Evolutionary conservation across 75 land plant species (phyloP).

Genomic region (Cupressus sempervirens): DNA sequence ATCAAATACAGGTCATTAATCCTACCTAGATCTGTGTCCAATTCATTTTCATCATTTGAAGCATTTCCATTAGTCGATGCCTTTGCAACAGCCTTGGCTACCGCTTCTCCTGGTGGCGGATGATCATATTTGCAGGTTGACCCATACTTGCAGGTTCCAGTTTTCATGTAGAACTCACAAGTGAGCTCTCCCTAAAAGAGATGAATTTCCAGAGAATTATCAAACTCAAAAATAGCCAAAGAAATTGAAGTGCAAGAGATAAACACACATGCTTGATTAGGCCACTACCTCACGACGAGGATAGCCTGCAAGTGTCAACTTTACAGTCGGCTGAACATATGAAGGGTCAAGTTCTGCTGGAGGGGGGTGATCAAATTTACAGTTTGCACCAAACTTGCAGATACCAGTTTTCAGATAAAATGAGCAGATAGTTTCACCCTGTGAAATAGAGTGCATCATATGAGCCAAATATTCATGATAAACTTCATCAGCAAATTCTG

Average conservation of each 20-base stretch:
- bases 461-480: not conserved
- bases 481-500: not conserved
- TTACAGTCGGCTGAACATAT: conserved; percentile 39
- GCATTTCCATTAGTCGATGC: conserved; percentile 18
- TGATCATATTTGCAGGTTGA: conserved; percentile 80
- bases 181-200: conserved; percentile 43
- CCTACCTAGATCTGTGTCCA: not conserved
- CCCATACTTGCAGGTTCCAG: conserved; percentile 84
- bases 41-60: not conserved
- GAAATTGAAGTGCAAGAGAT: not conserved
- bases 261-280: not conserved
- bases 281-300: conserved; percentile 84
- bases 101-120: conserved; percentile 85
- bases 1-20: not conserved
- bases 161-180: conserved; percentile 83
- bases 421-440: conserved; percentile 38
- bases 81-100: conserved; percentile 50
- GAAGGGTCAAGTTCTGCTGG: conserved; percentile 19
- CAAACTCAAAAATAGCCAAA: not conserved
- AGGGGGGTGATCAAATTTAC: conserved; percentile 62
- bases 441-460: not conserved
- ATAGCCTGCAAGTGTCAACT: conserved; percentile 87
- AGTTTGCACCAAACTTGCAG: conserved; percentile 45
- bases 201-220: not conserved
- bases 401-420: conserved; percentile 46